Base-by-base conservation (phyloP, 2,329 filamentous ascomycete genomes). In the Exophiala aquamarina region DNA sequence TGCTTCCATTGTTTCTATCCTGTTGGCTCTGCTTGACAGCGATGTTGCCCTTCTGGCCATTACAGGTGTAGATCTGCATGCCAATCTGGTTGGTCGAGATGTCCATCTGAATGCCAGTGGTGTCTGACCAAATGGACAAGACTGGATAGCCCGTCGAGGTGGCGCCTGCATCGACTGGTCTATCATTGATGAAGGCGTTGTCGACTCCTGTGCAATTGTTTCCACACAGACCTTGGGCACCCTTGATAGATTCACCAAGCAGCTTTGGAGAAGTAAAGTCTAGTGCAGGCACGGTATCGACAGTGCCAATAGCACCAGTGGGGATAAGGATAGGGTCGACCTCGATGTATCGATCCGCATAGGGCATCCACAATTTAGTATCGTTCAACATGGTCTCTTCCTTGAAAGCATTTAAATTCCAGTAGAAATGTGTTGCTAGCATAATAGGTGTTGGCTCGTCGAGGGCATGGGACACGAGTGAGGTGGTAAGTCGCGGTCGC, bases 41-140 rank as follows among this genome's bases (percentile, higher is more conserved):
- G 34, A 70, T 70, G 43, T 66, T 75, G 58, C 88, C 88, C 68
- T 94, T 83, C 70, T 88, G 82, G 17, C 81, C 80, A 59, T 81
- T 82, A 75, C 91, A 96, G 53, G 81, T 83, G 74, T 95, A 96
- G 60, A 96, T 77, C 70, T 96, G 91, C 69, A 94, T 83, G 3
- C 89, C 90, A 9, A 87, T 82, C 71, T 95, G 90, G 70, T 95
- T 89, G 6, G 84, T 83, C 67, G 77, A 88, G 58, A 96, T 74
- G 48, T 95, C 87, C 47, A 96, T 64, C 63, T 83, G 81, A 66
- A 96, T 95, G 38, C 91, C 91, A 0, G 86, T 90, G 3, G 79
- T 75, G 29, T 84, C 87, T 3, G 81, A 81, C 20, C 63, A 63
- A 59, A 95, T 72, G 6, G 78, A 80, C 0, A 90, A 83, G 3